Evolutionary conservation across 164 flowering plant genomes (phyloP).

Genomic region (Berberis vulgaris): DNA sequence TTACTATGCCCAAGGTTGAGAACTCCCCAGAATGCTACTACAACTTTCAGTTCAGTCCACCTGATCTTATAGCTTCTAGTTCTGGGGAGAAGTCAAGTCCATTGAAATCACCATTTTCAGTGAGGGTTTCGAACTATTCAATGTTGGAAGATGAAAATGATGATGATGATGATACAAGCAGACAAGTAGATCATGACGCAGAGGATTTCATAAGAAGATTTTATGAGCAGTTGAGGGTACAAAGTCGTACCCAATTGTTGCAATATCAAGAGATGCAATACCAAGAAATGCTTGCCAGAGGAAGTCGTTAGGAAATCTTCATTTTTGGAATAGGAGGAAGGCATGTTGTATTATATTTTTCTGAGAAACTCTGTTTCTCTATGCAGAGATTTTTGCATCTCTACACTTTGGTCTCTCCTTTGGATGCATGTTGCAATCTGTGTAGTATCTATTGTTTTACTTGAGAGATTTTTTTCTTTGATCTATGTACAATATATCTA

Average conservation of each 20-base stretch:
- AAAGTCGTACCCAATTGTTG: slow-evolving; percentile 33
- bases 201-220: slow-evolving; percentile 51
- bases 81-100: slow-evolving; percentile 24
- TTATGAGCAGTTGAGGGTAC: slow-evolving; percentile 42
- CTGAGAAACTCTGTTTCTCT: too few relatives aligned
- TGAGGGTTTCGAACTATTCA: slow-evolving; percentile 30
- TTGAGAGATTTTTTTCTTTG: too few relatives aligned
- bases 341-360: too few relatives aligned
- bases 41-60: slow-evolving; percentile 8
- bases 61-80: slow-evolving; percentile 4
- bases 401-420: too few relatives aligned
- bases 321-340: too few relatives aligned
- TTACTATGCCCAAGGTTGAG: slow-evolving; percentile 23
- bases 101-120: slow-evolving; percentile 27
- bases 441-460: too few relatives aligned
- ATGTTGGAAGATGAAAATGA: slow-evolving; percentile 27
- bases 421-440: too few relatives aligned
- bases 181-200: slow-evolving; percentile 38
- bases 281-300: slow-evolving; percentile 17
- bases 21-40: slow-evolving; percentile 27
- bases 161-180: slow-evolving; percentile 5
- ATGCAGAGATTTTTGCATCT: too few relatives aligned
- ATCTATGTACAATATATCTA: too few relatives aligned
- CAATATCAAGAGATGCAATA: slow-evolving; percentile 19
- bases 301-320: background rate